Evolutionary conservation across 2,329 filamentous ascomycete species (phyloP), one percentile per base, ranked within the genome.

Genomic region (Teratosphaeria gauchensis): DNA sequence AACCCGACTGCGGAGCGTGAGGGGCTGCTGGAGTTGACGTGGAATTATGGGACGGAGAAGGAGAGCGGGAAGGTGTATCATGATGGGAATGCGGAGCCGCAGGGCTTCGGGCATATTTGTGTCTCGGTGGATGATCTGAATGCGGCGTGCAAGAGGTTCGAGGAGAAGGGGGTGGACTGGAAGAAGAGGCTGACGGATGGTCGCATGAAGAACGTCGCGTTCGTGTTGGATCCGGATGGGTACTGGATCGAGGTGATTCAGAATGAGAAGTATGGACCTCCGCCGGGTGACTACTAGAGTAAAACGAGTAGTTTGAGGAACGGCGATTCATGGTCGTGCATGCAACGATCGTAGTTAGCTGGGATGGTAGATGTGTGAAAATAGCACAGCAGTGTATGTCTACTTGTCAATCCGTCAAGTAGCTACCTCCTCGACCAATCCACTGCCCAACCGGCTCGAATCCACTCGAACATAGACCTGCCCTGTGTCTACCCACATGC

Each of bases 201-300:
- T 31, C 95, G 96, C 91, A 96, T 96, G 92, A 92, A 89, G 81
- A 90, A 94, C 64, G 86, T 97, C 57, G 94, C 94, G 0, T 97
- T 97, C 71, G 76, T 97, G 53, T 78, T 96, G 32, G 75, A 77
- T 63, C 91, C 91, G 0, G 91, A 95, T 74, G 83, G 82, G 55
- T 95, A 95, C 76, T 95, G 88, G 89, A 82, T 90, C 56, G 83
- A 85, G 71, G 74, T 86, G 31, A 77, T 96, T 56, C 90, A 95
- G 77, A 95, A 95, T 67, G 85, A 90, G 75, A 79, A 77, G 57
- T 78, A 88, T 59, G 80, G 79, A 68, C 48, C 55, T 30, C 56
- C 60, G 11, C 62, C 60, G 1, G 60, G 60, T 8, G 53, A 58
- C 12, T 63, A 63, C 38, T 62, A 56, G 42, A n/a, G 14, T n/a